Evolutionary conservation across 768 basidiomycete species (phyloP).

Genomic region (Multifurca ochricompacta): DNA sequence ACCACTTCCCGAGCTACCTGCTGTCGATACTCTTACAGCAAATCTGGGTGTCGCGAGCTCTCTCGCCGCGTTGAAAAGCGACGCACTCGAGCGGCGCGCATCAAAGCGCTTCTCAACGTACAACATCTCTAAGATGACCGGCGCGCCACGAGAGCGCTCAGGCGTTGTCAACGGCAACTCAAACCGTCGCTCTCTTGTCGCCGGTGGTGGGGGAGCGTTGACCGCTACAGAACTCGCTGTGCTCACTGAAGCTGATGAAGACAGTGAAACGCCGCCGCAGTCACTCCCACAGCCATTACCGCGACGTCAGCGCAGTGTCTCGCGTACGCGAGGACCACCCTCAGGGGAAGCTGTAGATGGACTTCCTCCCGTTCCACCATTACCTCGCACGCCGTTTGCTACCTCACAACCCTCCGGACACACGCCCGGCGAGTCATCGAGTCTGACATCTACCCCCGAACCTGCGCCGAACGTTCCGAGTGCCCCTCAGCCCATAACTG

Average conservation of each 20-base stretch:
- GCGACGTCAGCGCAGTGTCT: constrained; percentile 22
- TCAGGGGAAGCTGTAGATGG: constrained; percentile 26
- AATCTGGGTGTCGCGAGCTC: constrained; percentile 52
- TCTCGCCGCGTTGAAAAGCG: constrained; percentile 79
- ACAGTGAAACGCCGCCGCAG: constrained; percentile 26
- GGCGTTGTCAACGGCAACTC: constrained; percentile 34
- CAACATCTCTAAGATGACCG: constrained; percentile 90
- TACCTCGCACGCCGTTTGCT: constrained; percentile 12
- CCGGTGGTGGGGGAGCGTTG: constrained; percentile 44
- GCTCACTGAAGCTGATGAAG: constrained; percentile 68
- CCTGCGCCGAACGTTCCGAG: constrained; percentile 26
- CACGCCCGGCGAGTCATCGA: background rate
- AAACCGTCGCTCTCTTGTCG: constrained; percentile 61
- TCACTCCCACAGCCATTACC: constrained; percentile 16
- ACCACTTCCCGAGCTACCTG: constrained; percentile 32
- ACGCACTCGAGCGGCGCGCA: constrained; percentile 81
- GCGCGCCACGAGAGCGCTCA: constrained; percentile 39
- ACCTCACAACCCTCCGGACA: background rate
- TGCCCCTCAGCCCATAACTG: constrained; percentile 36
- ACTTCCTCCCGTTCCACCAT: constrained; percentile 29
- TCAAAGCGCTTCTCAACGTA: constrained; percentile 95
- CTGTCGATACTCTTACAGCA: constrained; percentile 43
- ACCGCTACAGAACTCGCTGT: constrained; percentile 68
- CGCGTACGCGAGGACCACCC: constrained; percentile 21
- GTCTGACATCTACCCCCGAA: background rate